Base-by-base conservation (phyloP, 2,329 filamentous ascomycete species). In the Fusarium gaditjirri region DNA sequence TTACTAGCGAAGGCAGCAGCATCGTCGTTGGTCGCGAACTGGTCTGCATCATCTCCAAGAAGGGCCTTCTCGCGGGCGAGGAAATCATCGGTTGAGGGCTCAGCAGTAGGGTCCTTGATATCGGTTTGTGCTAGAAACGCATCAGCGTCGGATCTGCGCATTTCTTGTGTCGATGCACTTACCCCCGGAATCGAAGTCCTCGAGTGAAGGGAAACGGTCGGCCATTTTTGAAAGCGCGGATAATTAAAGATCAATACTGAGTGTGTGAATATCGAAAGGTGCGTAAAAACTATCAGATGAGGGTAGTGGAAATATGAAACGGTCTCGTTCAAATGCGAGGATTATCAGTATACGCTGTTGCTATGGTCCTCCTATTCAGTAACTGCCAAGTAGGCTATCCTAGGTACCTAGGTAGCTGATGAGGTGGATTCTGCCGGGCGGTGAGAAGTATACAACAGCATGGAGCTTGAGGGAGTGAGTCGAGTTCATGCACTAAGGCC, bases 11-110 rank as follows among this genome's bases (percentile, higher is more conserved):
- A 87, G 43, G 89, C 89, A 62, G 88, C 87, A 65, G 88, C 85
- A 80, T 97, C 94, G 78, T 92, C 90, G 68, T 90, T 88, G 36
- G 93, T 93, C 71, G 92, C 88, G 82, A 99, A 99, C 85, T 95
- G 93, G 77, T 94, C 89, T 68, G 96, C 96, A 82, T 98, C 96
- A 72, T 97, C 96, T 74, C 96, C 96, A 12, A 99, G 90, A 23
- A 92, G 84, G 69, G 94, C 96, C 79, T 94, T 94, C 85, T 99
- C 96, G 75, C 95, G 93, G 71, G 93, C 91, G 53, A 98, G 90
- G 82, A 99, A 98, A 83, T 97, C 94, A 78, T 94, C 91, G 70
- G 89, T 86, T 36, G 91, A 91, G 35, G 89, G 86, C 14, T 87
- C 85, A 70, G 85, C 87, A 70, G 87, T 85, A 41, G 89, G 82